Evolutionary conservation across 129 eudicot genomes (phyloP).

Genomic region (Deinandra increscens): DNA sequence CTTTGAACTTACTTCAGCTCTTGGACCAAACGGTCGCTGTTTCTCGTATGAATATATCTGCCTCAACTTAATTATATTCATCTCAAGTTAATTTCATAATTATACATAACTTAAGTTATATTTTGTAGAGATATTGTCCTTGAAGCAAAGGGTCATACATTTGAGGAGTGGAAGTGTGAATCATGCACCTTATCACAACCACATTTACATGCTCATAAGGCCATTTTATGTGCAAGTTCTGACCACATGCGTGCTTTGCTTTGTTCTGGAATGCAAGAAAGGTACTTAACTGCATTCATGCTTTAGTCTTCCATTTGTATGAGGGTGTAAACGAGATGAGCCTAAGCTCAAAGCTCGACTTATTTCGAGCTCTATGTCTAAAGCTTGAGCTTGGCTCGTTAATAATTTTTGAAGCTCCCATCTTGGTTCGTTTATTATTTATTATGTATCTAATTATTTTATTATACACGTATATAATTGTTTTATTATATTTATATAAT

Average conservation of each 20-base stretch:
- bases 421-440: too few species aligned
- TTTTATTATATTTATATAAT: too few species aligned
- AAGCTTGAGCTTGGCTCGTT: not conserved
- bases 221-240: slow-evolving; percentile 60
- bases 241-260: slow-evolving; percentile 71
- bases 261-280: slow-evolving; percentile 91
- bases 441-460: not conserved
- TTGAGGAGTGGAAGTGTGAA: slow-evolving; percentile 50
- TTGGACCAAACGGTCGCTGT: slow-evolving; percentile 55
- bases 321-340: not conserved
- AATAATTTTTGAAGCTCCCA: not conserved
- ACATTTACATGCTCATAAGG: slow-evolving; percentile 78
- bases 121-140: slow-evolving; percentile 63
- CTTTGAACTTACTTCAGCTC: slow-evolving; percentile 64
- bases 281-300: slow-evolving; percentile 38
- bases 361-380: too few species aligned
- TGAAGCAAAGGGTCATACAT: slow-evolving; percentile 51
- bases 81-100: not conserved
- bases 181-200: slow-evolving; percentile 50
- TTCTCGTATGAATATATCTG: slow-evolving; percentile 54
- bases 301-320: not conserved
- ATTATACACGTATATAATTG: not conserved
- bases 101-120: slow-evolving; percentile 3
- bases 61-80: not conserved
- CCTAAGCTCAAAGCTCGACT: not conserved